Base-by-base conservation (phyloP, 306 rosid species). In the Sicyos baderoa region DNA sequence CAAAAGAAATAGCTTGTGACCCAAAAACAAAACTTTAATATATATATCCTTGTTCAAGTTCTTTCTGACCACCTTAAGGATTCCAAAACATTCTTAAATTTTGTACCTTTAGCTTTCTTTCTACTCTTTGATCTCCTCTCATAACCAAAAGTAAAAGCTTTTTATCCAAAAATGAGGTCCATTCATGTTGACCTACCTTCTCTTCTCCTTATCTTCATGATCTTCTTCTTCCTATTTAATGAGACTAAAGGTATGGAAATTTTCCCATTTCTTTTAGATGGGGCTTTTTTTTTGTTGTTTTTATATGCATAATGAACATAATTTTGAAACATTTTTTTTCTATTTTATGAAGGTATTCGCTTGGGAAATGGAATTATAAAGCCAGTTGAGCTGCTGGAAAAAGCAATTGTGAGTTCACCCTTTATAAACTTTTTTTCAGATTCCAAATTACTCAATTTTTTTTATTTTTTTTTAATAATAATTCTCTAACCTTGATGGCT, bases 271-370 rank as follows among this genome's bases (percentile, higher is more conserved):
- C 54, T 75, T 25, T 53, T 15, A 19, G 22, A 13, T 59, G 64
- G 73, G n/a, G 49, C 5, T 27, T 54, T 35, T 54, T 69, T 40
- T 53, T 66, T 16, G 27, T 32, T 16, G 15, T 54, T 15, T 14
- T 59, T 47, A 37, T 22, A 2, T 16, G 52, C 37, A 60, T 62
- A 77, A 45, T n/a, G 15, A 74, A 25, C 21, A 42, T 44, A 12
- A 25, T 27, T 56, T 4, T 66, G 54, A 23, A 51, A 2, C 0
- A 8, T 68, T 21, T 8, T 49, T 32, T 52, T 68, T 48, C 70
- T 9, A 18, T 68, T 16, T 78, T 77, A 19, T 80, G 66, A 72
- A 89, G 97, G 96, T 60, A 84, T 89, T 68, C 90, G 96, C 54
- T 70, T 82, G 83, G 86, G 74, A 27, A 85, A 83, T 74, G 83